Percentiles rank a stretch among this genome's conserved stretches.
These are phyloP conservation scores for Passiflora organensis DNA, from an alignment of 345 rosid species.

Conservation along the genomic window DNA sequence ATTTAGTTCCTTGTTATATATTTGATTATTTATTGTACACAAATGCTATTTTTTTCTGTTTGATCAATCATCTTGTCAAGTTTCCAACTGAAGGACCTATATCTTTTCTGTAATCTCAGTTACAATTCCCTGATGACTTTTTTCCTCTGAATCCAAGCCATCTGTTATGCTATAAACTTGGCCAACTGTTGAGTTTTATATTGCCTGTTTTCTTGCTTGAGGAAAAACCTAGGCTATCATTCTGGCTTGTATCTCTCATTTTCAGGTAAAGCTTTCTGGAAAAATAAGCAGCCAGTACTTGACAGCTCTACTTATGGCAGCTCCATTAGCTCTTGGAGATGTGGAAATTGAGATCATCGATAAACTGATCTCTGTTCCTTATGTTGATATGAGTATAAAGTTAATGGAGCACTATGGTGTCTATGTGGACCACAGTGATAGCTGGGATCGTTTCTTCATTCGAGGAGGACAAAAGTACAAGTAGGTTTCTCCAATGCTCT, in stretches of 20 bases:
- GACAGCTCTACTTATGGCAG: constrained; percentile 96
- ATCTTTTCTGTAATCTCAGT: too few species aligned
- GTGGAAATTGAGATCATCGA: constrained; percentile 91
- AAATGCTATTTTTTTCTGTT: too few species aligned
- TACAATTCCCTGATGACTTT: too few species aligned
- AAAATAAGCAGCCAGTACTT: constrained; percentile 91
- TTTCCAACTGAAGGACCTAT: too few species aligned
- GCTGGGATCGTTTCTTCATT: constrained; percentile 83
- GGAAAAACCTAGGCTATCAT: background rate
- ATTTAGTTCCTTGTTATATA: too few species aligned
- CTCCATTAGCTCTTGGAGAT: constrained; percentile 87
- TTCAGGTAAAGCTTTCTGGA: constrained; percentile 93
- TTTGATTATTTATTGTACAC: too few species aligned
- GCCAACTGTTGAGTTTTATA: background rate
- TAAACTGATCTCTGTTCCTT: constrained; percentile 84
- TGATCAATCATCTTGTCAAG: too few species aligned
- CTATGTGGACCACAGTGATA: constrained; percentile 56
- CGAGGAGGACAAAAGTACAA: constrained; percentile 86
- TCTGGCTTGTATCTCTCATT: constrained; percentile 15
- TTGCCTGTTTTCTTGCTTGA: background rate
- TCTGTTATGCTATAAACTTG: background rate
- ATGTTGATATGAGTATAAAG: constrained; percentile 95
- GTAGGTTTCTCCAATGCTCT: constrained; percentile 31
- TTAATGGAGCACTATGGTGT: constrained; percentile 93
- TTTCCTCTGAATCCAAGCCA: too few species aligned